Conservation (phyloP, 208 protist species). For the Herpetomonas tarakana region DNA sequence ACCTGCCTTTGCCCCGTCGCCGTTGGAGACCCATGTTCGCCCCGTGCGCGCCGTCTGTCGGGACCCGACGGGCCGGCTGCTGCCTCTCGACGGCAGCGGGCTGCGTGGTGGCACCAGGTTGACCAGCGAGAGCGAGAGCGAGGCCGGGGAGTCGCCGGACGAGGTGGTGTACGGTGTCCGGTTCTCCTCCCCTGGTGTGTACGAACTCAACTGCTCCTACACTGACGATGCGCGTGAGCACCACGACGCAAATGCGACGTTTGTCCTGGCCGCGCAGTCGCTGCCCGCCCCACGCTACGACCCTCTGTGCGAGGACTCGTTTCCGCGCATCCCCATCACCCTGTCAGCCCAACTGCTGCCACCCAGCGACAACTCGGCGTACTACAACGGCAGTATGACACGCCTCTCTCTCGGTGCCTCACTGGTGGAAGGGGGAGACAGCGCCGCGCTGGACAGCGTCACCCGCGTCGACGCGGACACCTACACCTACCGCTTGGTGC, state of each 20-base stretch:
- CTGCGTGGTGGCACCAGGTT: constrained; percentile 10
- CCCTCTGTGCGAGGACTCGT: constrained; percentile 35
- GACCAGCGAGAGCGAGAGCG: neutral
- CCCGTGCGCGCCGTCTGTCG: constrained; percentile 40
- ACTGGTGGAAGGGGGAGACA: too few species aligned
- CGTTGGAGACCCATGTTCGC: constrained; percentile 15
- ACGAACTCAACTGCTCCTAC: constrained; percentile 52
- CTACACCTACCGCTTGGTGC: constrained; percentile 3
- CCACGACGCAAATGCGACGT: constrained; percentile 13
- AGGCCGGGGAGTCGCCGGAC: constrained; percentile 5
- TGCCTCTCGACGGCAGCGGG: constrained; percentile 12
- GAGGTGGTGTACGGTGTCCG: constrained; percentile 14
- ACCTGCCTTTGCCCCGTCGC: constrained; percentile 23
- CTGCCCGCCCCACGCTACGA: constrained; percentile 26
- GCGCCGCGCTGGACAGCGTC: neutral
- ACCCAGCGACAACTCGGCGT: constrained; percentile 10
- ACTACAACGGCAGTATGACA: neutral
- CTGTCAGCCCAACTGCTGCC: constrained; percentile 22
- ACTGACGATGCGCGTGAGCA: constrained; percentile 27
- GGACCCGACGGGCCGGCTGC: constrained; percentile 19
- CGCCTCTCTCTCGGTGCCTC: neutral
- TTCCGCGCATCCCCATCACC: constrained; percentile 34
- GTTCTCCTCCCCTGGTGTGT: constrained; percentile 27
- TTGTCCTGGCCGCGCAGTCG: constrained; percentile 25
- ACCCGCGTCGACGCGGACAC: neutral